Base-by-base conservation (phyloP, 2,329 filamentous ascomycete genomes). In the Coniella lustricola region DNA sequence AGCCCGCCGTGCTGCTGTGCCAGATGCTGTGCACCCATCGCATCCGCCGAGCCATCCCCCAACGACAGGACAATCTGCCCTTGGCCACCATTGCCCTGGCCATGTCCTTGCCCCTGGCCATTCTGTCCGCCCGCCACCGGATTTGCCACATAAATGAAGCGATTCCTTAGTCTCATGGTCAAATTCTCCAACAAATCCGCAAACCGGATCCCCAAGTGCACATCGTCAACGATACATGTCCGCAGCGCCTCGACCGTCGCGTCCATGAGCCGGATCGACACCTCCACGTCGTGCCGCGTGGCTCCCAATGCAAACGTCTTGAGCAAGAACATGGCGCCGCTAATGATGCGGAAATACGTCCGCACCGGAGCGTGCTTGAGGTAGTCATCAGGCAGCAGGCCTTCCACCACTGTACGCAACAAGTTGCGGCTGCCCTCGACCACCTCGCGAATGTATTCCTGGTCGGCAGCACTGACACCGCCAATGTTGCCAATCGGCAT, bases 331-430 rank as follows among this genome's bases (percentile, higher is more conserved):
- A 91, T 90, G 54, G 86, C 85, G 3, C 87, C 87, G 50, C 83
- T 87, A 55, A 91, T 88, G 62, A 93, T 91, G 49, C 87, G 81
- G 68, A 93, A 90, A 63, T 91, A 91, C 0, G 87, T 91, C 40
- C 87, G 76, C 4, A 93, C 87, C 0, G 87, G 87, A 0, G 86
- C 86, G 60, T 91, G 87, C 61, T 88, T 87, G 38, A 93, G 79
- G 57, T 87, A 90, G 34, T 84, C 84, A 7, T 78, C 78, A 0
- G 86, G 85, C 4, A 87, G 72, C 16, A 93, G 73, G 2, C 85
- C 85, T 18, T 91, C 81, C 7, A 90, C 85, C 0, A 93, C 87
- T 0, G 84, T 84, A 43, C 78, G 76, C 10, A 93, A 71, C n/a
- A 93, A 76, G 55, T 85, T 88, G 31, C 87, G 79, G 49, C 84